These are phyloP conservation scores for Macrolepiota albuminosa DNA, from an alignment of 768 basidiomycete species.

Conservation along the genomic window DNA sequence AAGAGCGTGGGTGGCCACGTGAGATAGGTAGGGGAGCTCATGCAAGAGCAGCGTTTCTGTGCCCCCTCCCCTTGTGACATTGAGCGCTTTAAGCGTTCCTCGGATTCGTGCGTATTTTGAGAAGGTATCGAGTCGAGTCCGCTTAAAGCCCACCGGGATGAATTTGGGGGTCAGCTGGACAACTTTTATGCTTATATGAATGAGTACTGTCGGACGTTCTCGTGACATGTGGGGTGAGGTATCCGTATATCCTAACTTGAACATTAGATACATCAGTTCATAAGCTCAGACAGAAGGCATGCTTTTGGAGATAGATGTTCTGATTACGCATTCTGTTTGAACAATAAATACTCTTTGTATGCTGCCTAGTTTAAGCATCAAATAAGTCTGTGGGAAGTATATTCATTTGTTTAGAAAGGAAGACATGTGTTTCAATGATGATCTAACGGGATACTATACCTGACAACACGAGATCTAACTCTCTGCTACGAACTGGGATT, in stretches of 20 bases:
- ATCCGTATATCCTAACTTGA: background rate
- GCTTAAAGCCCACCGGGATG: constrained; percentile 29
- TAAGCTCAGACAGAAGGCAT: background rate
- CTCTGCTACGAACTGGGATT: background rate
- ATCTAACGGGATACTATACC: background rate
- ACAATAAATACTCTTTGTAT: constrained; percentile 12
- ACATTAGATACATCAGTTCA: background rate
- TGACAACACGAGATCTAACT: background rate
- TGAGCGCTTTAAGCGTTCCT: constrained; percentile 43
- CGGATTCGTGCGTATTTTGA: constrained; percentile 65
- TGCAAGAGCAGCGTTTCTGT: constrained; percentile 44
- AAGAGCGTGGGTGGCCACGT: constrained; percentile 35
- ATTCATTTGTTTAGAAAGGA: background rate
- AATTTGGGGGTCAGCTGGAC: background rate
- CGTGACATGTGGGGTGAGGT: background rate
- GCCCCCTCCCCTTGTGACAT: constrained; percentile 50
- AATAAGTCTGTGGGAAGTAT: background rate
- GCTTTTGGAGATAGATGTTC: background rate
- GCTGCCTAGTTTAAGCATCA: background rate
- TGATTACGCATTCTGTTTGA: background rate
- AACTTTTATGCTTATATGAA: background rate
- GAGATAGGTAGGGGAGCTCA: constrained; percentile 54
- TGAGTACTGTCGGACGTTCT: background rate
- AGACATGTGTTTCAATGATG: background rate
- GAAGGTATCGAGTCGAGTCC: constrained; percentile 39